These are phyloP conservation scores for Poa annua DNA, from an alignment of 176 grass and related monocot genomes.

Conservation along the genomic window DNA sequence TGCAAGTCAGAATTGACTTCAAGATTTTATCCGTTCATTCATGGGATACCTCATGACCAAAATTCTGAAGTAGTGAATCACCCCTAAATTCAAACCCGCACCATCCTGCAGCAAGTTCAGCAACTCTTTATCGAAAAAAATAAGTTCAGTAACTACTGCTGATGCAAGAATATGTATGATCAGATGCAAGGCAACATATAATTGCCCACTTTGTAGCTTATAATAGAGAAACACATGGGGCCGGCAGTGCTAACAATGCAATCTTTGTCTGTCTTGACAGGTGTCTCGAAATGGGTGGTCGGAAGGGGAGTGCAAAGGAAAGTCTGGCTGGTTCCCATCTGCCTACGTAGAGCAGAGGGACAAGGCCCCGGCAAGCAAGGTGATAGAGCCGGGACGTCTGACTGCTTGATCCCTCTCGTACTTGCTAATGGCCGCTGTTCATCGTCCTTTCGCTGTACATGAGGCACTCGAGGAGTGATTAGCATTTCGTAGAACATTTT, in stretches of 20 bases:
- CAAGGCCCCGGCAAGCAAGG: constrained; percentile 79
- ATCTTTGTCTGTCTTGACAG: constrained; percentile 53
- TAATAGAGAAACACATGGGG: constrained; percentile 30
- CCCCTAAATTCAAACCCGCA: background rate
- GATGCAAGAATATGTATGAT: constrained; percentile 21
- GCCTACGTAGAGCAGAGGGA: constrained; percentile 82
- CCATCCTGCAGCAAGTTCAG: constrained; percentile 13
- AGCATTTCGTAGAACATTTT: constrained; percentile 50
- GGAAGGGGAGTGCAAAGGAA: constrained; percentile 92
- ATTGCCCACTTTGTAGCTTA: constrained; percentile 12
- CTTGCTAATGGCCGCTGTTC: constrained; percentile 36
- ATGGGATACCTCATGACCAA: background rate
- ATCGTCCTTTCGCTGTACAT: constrained; percentile 56
- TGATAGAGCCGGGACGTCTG: constrained; percentile 65
- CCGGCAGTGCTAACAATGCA: constrained; percentile 30
- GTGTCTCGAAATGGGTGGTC: constrained; percentile 85
- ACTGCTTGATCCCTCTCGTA: constrained; percentile 42
- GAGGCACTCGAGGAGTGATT: constrained; percentile 29
- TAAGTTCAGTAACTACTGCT: constrained; percentile 23
- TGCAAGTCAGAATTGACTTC: background rate
- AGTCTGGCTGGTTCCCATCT: constrained; percentile 96
- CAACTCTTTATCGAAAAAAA: background rate
- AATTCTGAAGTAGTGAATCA: constrained; percentile 29
- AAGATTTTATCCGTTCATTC: constrained; percentile 2
- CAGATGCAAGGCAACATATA: constrained; percentile 30